Conservation (phyloP, 495 filamentous ascomycete species). For the Bryoglossum gracile region DNA sequence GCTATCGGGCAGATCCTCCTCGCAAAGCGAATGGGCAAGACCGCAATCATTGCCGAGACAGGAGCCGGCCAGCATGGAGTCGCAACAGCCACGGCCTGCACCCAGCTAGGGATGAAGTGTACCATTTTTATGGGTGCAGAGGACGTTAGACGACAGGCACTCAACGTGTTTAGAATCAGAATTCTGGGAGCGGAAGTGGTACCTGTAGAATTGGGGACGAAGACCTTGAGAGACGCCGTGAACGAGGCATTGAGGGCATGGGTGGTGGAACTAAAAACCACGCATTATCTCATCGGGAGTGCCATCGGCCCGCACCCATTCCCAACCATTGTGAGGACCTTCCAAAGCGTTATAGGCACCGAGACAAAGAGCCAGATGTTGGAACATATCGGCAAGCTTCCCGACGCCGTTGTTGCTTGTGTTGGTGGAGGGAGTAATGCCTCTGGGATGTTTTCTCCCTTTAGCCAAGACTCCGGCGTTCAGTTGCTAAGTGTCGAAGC, state of each 20-base stretch:
- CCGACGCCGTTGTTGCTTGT: constrained; percentile 92
- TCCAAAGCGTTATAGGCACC: constrained; percentile 87
- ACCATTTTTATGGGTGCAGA: constrained; percentile 95
- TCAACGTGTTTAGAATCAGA: constrained; percentile 95
- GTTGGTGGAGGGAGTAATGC: constrained; percentile 92
- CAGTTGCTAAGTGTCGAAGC: constrained; percentile 92
- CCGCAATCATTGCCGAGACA: constrained; percentile 89
- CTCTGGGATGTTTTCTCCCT: constrained; percentile 94
- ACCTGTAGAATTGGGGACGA: constrained; percentile 75
- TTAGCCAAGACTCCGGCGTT: constrained; percentile 74
- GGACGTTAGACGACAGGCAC: constrained; percentile 84
- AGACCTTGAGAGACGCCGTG: constrained; percentile 84
- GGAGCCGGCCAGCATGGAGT: constrained; percentile 97
- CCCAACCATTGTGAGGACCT: constrained; percentile 91
- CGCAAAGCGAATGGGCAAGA: constrained; percentile 78
- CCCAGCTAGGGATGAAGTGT: constrained; percentile 93
- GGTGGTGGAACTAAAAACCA: constrained; percentile 79
- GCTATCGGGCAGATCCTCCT: constrained; percentile 87
- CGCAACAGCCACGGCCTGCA: constrained; percentile 90
- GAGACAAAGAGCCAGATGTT: constrained; percentile 80
- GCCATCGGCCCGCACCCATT: constrained; percentile 94
- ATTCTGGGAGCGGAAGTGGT: constrained; percentile 89
- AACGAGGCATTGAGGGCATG: constrained; percentile 88
- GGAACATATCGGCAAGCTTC: constrained; percentile 73
- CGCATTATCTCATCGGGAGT: constrained; percentile 93